phyloP scores from a whole-genome alignment of 2,329 filamentous ascomycete genomes.

The Didymella keratinophila region DNA sequence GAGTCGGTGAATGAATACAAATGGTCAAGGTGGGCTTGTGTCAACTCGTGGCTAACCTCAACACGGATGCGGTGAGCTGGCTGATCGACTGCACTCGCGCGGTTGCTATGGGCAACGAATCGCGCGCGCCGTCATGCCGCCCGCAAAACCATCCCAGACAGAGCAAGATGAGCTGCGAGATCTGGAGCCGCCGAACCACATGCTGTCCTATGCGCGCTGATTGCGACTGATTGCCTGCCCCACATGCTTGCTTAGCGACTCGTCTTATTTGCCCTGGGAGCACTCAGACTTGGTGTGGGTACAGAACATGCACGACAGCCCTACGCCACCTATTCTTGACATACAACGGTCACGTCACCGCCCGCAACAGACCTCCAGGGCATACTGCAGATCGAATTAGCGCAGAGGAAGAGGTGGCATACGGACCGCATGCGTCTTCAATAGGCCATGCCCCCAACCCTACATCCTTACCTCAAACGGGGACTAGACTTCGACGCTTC shows the following conservation, averaged over 20 bases:
- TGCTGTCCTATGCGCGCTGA: constrained; percentile 18
- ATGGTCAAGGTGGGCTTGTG: constrained; percentile 11
- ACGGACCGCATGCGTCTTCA: constrained; percentile 4
- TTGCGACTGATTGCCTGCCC: constrained; percentile 9
- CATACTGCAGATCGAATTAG: neutral
- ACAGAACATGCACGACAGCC: constrained; percentile 11
- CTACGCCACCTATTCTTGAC: constrained; percentile 11
- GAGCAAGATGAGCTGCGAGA: constrained; percentile 5
- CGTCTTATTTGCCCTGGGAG: constrained; percentile 3
- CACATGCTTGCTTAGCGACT: constrained; percentile 4
- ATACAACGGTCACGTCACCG: constrained; percentile 8
- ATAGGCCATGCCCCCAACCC: constrained; percentile 27
- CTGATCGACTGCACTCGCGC: constrained; percentile 14
- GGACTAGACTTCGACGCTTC: constrained; percentile 36
- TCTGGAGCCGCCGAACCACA: constrained; percentile 9
- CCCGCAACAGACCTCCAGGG: neutral
- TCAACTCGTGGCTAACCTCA: constrained; percentile 10
- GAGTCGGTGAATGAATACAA: constrained; percentile 10
- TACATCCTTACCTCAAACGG: constrained; percentile 37
- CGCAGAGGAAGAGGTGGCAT: neutral
- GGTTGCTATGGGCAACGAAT: constrained; percentile 24
- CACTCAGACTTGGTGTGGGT: neutral
- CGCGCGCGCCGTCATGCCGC: constrained; percentile 17
- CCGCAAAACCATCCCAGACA: constrained; percentile 16
- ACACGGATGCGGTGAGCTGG: constrained; percentile 31